Evolutionary conservation across 805 yeast genomes (phyloP).

Genomic region (Metschnikowia aberdeeniae): DNA sequence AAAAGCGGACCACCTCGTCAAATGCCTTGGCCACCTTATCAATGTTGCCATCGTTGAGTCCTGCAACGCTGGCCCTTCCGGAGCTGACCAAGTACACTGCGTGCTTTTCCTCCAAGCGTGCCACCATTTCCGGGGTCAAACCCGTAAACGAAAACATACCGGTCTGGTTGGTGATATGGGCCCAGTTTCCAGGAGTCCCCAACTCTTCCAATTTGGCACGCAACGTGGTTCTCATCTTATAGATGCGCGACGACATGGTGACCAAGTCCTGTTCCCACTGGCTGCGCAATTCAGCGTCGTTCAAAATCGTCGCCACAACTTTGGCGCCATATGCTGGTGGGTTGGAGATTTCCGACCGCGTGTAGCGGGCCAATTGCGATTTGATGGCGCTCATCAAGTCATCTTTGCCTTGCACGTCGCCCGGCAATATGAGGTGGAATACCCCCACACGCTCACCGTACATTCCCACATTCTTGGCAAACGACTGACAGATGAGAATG

Average conservation of each 20-base stretch:
- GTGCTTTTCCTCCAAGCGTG: slow-evolving; percentile 68
- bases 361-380: slow-evolving; percentile 72
- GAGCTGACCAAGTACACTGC: slow-evolving; percentile 76
- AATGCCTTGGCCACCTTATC: slow-evolving; percentile 75
- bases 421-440: slow-evolving; percentile 65
- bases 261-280: slow-evolving; percentile 85
- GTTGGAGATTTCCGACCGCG: slow-evolving; percentile 83
- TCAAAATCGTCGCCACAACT: slow-evolving; percentile 72
- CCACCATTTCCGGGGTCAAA: slow-evolving; percentile 69
- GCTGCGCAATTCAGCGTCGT: slow-evolving; percentile 56
- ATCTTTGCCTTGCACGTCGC: slow-evolving; percentile 8
- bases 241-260: slow-evolving; percentile 84
- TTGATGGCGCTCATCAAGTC: slow-evolving; percentile 31
- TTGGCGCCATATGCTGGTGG: slow-evolving; percentile 97
- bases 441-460: slow-evolving; percentile 98
- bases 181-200: slow-evolving; percentile 87
- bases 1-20: slow-evolving; percentile 62
- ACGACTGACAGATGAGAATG: slow-evolving; percentile 83
- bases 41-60: slow-evolving; percentile 77
- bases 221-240: slow-evolving; percentile 68
- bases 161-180: slow-evolving; percentile 81
- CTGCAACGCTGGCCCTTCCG: slow-evolving; percentile 94
- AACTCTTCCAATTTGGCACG: slow-evolving; percentile 56
- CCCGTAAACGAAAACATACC: slow-evolving; percentile 99
- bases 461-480: slow-evolving; percentile 95